These are phyloP conservation scores for Sugiyamaella mastotermitis DNA, from an alignment of 805 yeast species.

Conservation along the genomic window DNA sequence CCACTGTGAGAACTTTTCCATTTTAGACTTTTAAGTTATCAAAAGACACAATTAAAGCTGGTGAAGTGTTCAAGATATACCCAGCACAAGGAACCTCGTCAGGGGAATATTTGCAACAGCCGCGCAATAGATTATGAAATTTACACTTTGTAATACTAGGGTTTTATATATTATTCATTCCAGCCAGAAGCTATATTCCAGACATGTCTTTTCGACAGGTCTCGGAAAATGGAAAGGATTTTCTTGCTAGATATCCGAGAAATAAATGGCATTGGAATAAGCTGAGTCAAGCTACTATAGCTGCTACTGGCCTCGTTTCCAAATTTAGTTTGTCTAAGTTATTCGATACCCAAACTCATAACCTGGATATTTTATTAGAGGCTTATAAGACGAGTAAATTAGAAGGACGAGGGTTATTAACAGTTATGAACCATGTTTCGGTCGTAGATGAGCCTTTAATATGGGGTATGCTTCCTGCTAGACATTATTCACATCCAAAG, in stretches of 20 bases:
- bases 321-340: constrained; percentile 54
- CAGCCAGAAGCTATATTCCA: not conserved
- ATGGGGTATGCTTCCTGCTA: constrained; percentile 70
- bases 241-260: constrained; percentile 59
- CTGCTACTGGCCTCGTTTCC: constrained; percentile 56
- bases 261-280: constrained; percentile 54
- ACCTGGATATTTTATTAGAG: constrained; percentile 56
- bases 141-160: no score
- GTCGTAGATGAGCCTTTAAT: constrained; percentile 79
- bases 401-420: constrained; percentile 71
- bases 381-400: constrained; percentile 57
- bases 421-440: constrained; percentile 81
- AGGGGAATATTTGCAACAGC: not conserved
- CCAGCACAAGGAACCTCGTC: no score
- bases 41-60: not conserved
- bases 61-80: no score
- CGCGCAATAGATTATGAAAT: not conserved
- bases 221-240: constrained; percentile 53
- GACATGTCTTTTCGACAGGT: constrained; percentile 19
- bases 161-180: not conserved
- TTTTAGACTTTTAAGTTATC: constrained; percentile 25
- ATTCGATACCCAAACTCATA: constrained; percentile 58
- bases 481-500: constrained; percentile 53
- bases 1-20: constrained; percentile 83
- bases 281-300: constrained; percentile 63